Evolutionary conservation across 768 basidiomycete genomes (phyloP), one percentile per base, ranked within the genome.

Genomic region (Rhizopogon vesiculosus): DNA sequence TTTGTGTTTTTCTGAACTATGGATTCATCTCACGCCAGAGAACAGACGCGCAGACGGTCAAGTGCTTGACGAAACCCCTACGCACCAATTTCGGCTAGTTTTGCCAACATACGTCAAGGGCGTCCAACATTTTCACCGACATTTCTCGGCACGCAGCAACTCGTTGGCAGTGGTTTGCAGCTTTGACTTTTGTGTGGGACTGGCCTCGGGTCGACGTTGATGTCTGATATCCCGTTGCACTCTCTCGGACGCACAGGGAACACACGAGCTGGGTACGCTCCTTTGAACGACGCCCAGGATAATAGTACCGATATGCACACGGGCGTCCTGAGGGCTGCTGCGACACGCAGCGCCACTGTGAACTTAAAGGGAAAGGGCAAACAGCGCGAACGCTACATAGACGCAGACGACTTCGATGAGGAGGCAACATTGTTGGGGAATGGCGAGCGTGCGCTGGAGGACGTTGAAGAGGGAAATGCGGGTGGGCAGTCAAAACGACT

Each of bases 191-290:
- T 35, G 46, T 16, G 46, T 49, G 15, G 19, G 33, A 25, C 19
- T 49, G 48, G 48, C 48, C 48, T 49, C 9, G 48, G 48, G 48
- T 49, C 57, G 63, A 46, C 60, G 43, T 68, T 61, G 69, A 86
- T 85, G 84, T 80, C 85, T 69, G 86, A 87, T 74, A 89, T 88
- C 70, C 86, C 86, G n/a, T 73, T 89, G 53, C 81, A 75, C 62
- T 75, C 76, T 62, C 74, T 87, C 65, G 72, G 80, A 78, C 74
- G 77, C 71, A 66, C 62, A 50, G 76, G 76, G 60, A 78, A 74
- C 63, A 61, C 74, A 58, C 75, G 74, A 69, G 68, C 75, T 57
- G 78, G 76, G 53, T 80, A 82, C 73, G 62, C 72, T 59, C 78
- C 72, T 62, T 73, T 82, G 31, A 58, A 62, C 56, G 58, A 69